Percentiles rank a stretch among this genome's conserved stretches.
phyloP scores from a whole-genome alignment of 2,329 filamentous ascomycete genomes.

The Claviceps africana region DNA sequence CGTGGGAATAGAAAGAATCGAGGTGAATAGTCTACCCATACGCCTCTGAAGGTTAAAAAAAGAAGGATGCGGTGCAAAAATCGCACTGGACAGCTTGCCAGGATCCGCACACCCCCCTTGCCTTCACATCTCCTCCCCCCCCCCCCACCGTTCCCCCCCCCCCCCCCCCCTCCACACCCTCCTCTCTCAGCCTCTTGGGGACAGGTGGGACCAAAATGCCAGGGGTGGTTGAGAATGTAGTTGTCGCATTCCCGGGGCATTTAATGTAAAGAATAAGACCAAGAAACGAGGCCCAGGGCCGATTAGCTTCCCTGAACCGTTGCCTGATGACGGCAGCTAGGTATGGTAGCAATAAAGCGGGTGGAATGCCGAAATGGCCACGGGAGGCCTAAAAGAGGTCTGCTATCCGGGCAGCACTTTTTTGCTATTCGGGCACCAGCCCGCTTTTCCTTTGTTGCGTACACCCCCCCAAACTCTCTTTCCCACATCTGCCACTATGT shows the following conservation, averaged over 20 bases:
- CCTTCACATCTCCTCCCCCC: no score
- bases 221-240: constrained; percentile 3
- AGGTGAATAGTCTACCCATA: background rate
- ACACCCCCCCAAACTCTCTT: no score
- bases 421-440: no score
- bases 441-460: no score
- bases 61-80: background rate
- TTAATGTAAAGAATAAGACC: background rate
- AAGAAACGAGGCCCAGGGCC: background rate
- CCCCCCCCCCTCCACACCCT: no score
- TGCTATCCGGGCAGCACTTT: no score
- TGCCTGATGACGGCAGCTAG: background rate
- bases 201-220: background rate
- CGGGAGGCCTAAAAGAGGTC: constrained; percentile 1
- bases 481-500: no score
- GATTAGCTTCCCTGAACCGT: background rate
- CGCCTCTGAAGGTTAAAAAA: constrained; percentile 1
- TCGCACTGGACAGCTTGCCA: background rate
- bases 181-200: background rate
- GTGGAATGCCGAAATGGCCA: constrained; percentile 4
- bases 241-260: constrained; percentile 5
- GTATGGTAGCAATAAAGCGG: background rate
- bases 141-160: no score
- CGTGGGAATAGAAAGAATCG: constrained; percentile 4
- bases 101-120: background rate